Conservation (phyloP, 306 rosid genomes). For the Albizia julibrissin region DNA sequence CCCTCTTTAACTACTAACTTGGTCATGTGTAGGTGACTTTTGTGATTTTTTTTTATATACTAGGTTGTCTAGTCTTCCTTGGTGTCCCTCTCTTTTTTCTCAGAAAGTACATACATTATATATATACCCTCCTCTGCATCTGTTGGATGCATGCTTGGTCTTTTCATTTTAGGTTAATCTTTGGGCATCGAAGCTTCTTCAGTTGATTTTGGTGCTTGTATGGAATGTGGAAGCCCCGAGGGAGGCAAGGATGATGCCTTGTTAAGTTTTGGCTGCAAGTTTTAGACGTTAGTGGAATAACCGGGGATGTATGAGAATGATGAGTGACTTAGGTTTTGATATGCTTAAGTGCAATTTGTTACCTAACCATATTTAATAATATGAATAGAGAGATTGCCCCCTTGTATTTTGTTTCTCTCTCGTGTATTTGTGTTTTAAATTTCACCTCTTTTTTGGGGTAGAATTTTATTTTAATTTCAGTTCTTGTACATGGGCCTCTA, state of each 20-base stretch:
- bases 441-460: background rate
- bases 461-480: background rate
- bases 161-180: constrained; percentile 25
- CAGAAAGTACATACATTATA: background rate
- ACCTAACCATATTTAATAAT: constrained; percentile 28
- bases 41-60: background rate
- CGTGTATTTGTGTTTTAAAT: background rate
- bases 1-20: constrained; percentile 70
- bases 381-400: background rate
- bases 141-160: constrained; percentile 42
- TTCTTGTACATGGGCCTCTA: background rate
- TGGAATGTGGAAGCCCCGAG: constrained; percentile 31
- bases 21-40: constrained; percentile 81
- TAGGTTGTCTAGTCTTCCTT: constrained; percentile 5
- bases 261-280: constrained; percentile 41
- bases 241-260: constrained; percentile 49
- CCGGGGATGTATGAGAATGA: constrained; percentile 14
- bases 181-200: constrained; percentile 31
- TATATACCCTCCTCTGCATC: constrained; percentile 42
- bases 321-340: background rate
- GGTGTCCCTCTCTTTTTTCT: background rate
- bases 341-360: constrained; percentile 35
- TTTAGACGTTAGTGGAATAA: constrained; percentile 42
- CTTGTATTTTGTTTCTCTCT: background rate
- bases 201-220: constrained; percentile 30